Conservation (phyloP, 164 flowering plant species). For the Berberis vulgaris region DNA sequence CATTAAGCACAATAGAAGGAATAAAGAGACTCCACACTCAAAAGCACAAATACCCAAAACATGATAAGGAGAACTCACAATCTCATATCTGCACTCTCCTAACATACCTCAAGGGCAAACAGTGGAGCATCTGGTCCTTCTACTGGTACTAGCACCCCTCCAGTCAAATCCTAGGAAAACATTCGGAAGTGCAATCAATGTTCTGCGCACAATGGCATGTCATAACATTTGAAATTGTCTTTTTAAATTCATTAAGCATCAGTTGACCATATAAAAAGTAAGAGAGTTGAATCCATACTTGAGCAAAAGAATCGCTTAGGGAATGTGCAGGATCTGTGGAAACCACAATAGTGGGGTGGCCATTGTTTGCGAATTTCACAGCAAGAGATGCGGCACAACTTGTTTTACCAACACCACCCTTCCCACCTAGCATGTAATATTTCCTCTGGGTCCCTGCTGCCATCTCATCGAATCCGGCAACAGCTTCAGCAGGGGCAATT, state of each 20-base stretch:
- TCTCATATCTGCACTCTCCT: background rate
- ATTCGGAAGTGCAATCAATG: background rate
- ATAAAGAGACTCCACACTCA: too few species aligned
- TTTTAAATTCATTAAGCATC: background rate
- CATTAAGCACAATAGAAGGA: too few species aligned
- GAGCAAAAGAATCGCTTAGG: conserved; percentile 94
- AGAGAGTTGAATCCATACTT: conserved; percentile 27
- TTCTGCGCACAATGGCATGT: background rate
- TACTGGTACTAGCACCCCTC: conserved; percentile 80
- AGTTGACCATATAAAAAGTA: background rate
- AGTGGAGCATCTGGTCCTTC: conserved; percentile 80
- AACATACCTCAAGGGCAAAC: conserved; percentile 86
- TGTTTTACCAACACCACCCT: conserved; percentile 97
- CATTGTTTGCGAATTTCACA: conserved; percentile 78
- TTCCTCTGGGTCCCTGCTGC: conserved; percentile 55
- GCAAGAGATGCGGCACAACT: conserved; percentile 98
- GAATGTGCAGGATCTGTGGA: conserved; percentile 99
- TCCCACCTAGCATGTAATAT: conserved; percentile 91
- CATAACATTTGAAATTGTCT: background rate
- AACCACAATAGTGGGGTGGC: conserved; percentile 86
- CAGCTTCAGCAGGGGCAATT: conserved; percentile 58
- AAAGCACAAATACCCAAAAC: too few species aligned
- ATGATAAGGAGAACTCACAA: too few species aligned
- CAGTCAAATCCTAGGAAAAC: conserved; percentile 67
- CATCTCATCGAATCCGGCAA: conserved; percentile 77